Evolutionary conservation across 306 rosid species (phyloP), one percentile per base, ranked within the genome.

Genomic region (Heteromeles arbutifolia): DNA sequence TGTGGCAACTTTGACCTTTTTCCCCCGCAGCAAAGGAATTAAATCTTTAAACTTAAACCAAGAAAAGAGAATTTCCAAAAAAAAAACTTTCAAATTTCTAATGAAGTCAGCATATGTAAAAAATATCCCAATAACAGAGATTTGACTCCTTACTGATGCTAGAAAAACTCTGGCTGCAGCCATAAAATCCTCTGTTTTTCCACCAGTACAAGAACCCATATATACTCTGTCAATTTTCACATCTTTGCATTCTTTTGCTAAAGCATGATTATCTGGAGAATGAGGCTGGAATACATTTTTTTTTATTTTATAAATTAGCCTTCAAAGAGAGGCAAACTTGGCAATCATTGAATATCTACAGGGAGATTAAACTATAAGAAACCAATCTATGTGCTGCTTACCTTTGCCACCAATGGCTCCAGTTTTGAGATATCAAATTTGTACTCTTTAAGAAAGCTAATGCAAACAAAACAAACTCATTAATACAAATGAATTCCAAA

Each of bases 201-300:
- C 97, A 24, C 89, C 99, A 3, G 99, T 95, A 72, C 99, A 95
- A 74, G 99, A 95, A 75, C 99, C 97, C 22, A 95, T 88, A 78
- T 92, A 95, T 44, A 92, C 97, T 76, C 97, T 84, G 80, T 92
- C 90, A 78, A 92, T 95, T 83, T 90, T 95, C 79, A 95, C 99
- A 82, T 90, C 97, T 90, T 88, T 92, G 90, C 96, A 90, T 80
- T 92, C 97, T 82, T 97, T 95, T 74, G 97, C 97, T 82, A 92
- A 84, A 74, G 97, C 91, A 26, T 92, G 92, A 70, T 95, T 95
- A 86, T 95, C 99, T 0, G 97, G 99, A 74, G 96, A 89, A 88
- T 95, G 97, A 74, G 99, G 99, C 99, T 95, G 96, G 85, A 81
- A 74, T 22, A 64, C 14, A 64, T 68, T 28, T 39, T 25, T 28